Evolutionary conservation across 306 rosid genomes (phyloP), one percentile per base, ranked within the genome.

Genomic region (Leucaena leucocephala): DNA sequence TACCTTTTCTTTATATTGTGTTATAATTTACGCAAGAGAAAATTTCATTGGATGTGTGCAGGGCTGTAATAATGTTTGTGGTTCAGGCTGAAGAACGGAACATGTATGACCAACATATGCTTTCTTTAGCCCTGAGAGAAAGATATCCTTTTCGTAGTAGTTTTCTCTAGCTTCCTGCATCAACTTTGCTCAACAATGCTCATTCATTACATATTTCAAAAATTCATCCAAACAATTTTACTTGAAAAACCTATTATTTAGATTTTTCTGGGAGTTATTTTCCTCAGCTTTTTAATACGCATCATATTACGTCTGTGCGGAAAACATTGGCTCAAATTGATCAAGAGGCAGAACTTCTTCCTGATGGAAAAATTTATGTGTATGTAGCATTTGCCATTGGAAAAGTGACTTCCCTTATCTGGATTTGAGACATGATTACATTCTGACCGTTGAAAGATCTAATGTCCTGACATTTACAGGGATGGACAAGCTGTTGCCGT

Each of bases 21-120:
- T 57, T 78, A 52, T 72, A 68, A 43, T 42, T 67, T 39, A n/a
- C 4, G 50, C 76, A n/a, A 42, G 5, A 11, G 15, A 48, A 43
- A 83, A 55, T 76, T 72, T 27, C 15, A 40, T 63, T 68, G 77
- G 62, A 57, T 71, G 66, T 75, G 22, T 82, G 59, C 97, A 95
- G 98, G 90, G 91, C 97, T 4, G 82, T 75, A 65, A 79, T 95
- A 78, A 39, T 95, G 91, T 72, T 91, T 79, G 94, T 95, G 82
- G 94, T 93, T 84, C 98, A 92, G 84, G 82, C 90, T 58, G 96
- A 89, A 72, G 99, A 95, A 71, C 90, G 86, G 67, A 95, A 95
- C 93, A 91, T 95, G 98, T 92, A 95, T 40, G 99, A 95, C 84
- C 98, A 95, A 69, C 94, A 86, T 76, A 85, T 87, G 91, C 87